phyloP scores from a whole-genome alignment of 2,329 filamentous ascomycete species.

The Tothia fuscella region DNA sequence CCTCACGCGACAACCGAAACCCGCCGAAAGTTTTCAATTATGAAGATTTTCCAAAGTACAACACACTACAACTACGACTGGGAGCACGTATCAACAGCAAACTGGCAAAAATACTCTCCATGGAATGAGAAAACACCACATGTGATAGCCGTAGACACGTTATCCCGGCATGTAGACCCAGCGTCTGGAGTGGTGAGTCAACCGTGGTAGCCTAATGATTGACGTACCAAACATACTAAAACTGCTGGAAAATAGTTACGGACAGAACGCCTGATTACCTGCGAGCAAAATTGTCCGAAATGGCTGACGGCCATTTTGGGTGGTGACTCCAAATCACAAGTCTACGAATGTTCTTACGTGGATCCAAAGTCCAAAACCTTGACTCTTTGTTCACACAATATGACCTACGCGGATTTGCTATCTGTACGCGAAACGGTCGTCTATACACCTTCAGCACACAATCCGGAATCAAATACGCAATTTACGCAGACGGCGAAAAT shows the following conservation, averaged over 20 bases:
- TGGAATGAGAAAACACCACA: conserved; percentile 99
- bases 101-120: conserved; percentile 97
- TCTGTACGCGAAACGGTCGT: conserved; percentile 86
- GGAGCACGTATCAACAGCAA: conserved; percentile 94
- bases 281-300: conserved; percentile 56
- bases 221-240: conserved; percentile 6
- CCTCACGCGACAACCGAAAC: too few species aligned
- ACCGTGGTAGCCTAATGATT: background rate
- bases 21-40: too few species aligned
- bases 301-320: conserved; percentile 76
- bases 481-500: conserved; percentile 88
- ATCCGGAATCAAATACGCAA: conserved; percentile 50
- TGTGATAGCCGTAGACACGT: conserved; percentile 87
- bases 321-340: conserved; percentile 67
- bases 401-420: conserved; percentile 84
- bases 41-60: conserved; percentile 91
- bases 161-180: conserved; percentile 58
- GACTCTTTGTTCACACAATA: conserved; percentile 91
- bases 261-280: conserved; percentile 57
- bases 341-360: conserved; percentile 94
- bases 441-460: conserved; percentile 52
- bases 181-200: conserved; percentile 52
- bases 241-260: conserved; percentile 51
- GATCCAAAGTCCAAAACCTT: conserved; percentile 73
- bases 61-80: conserved; percentile 96